Base-by-base conservation (phyloP, 2,329 filamentous ascomycete species). In the Harringtonia lauricola region DNA sequence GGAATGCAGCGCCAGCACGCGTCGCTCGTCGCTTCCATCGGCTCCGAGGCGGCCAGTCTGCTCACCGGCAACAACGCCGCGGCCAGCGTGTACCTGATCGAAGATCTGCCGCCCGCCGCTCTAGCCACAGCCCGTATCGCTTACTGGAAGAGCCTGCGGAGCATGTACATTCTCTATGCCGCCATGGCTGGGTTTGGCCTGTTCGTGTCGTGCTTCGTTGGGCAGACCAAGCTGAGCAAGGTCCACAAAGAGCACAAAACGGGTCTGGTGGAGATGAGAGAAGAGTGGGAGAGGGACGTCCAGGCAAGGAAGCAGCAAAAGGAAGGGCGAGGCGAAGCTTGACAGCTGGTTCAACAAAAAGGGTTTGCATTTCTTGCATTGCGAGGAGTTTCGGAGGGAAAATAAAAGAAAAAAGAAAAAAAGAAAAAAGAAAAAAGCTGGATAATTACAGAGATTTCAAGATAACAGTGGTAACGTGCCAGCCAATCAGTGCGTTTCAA, bases 1-100 rank as follows among this genome's bases (percentile, higher is more conserved):
- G 50, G 54, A 33, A 68, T 68, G 64, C 54, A 63, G 49, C 48
- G 47, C 26, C 63, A 64, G 51, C 54, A 59, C 43, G 44, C 47
- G 2, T 8, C 30, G 1, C 57, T 63, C 6, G 31, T 57, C 2
- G 39, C 45, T 15, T 31, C 48, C 35, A 48, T 63, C 8, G 60
- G 60, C 1, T 49, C 61, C 0, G 55, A 71, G 3, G 61, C 70
- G 1, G 76, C 76, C 1, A 52, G 58, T 4, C 54, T 65, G 21
- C 68, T 86, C 7, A 70, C 74, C 4, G 79, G 79, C n/a, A 63
- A 65, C 50, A 68, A 71, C 45, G 76, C 81, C 30, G 71, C 76
- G 14, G 71, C 81, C 18, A 79, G 74, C 54, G 74, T 81, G 2
- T 65, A 70, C 18, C 54, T 76, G 10, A 72, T 85, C 18, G 63